Evolutionary conservation across 305 asterid genomes (phyloP), one percentile per base, ranked within the genome.

Genomic region (Rubia peregrina): DNA sequence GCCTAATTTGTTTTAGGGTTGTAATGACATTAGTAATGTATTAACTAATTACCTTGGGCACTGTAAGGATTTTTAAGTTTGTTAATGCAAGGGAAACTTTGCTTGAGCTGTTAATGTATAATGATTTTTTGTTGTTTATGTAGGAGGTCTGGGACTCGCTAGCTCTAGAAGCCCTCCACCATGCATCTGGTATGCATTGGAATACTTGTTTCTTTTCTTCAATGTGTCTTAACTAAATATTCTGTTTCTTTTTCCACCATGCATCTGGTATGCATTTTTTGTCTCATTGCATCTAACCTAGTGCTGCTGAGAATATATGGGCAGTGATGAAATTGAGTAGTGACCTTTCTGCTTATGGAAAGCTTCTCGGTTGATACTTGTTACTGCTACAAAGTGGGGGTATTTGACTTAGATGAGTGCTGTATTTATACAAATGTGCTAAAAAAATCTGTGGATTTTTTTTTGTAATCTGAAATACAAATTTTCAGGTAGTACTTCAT

Each of bases 81-180:
- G 55, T 40, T 41, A 7, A n/a, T 42, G 17, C 13, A 4, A 66
- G 36, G 24, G 40, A 8, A 49, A 22, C 44, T 19, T 48, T 21
- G 42, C 22, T 62, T 43, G 7, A 69, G 46, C 61, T 22, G 43
- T n/a, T 64, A 67, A 63, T 17, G 38, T 60, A 13, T 43, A 59
- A 44, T 21, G 26, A 59, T 46, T 53, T 22, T 59, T 21, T 63
- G 62, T 36, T 42, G 30, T 64, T 33, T 70, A 49, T 38, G 33
- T 78, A 94, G 99, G 95, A 76, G 51, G 51, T 86, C 65, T 94
- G 99, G 99, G 99, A 94, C 82, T 82, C 96, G 8, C 68, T 89
- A 81, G 93, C 97, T 67, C 75, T 87, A 80, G 99, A 94, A 71
- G 79, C 75, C 75, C 91, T 94, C 73, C 89, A 74, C 75, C 96